These are phyloP conservation scores for Solanum lignicaule DNA, from an alignment of 257 asterid genomes.

Conservation along the genomic window DNA sequence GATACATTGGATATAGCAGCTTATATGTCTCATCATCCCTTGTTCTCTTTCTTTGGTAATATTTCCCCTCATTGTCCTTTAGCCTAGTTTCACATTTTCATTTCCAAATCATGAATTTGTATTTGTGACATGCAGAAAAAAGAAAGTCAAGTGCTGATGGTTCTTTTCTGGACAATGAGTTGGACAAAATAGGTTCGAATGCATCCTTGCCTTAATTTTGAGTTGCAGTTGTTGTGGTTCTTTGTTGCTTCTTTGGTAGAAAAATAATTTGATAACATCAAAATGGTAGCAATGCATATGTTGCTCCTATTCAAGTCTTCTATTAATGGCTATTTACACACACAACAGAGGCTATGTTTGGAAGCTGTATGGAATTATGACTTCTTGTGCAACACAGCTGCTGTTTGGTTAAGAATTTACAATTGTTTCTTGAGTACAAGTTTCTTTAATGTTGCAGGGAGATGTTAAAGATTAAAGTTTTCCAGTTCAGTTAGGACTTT, in stretches of 20 bases:
- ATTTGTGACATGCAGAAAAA: neutral
- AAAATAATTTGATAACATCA: neutral
- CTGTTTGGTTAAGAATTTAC: neutral
- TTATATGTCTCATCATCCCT: conserved; percentile 7
- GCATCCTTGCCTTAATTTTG: neutral
- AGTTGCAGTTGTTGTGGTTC: neutral
- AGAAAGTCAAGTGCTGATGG: conserved; percentile 5
- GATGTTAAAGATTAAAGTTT: neutral
- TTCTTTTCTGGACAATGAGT: neutral
- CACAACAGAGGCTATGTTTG: neutral
- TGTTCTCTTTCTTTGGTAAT: conserved; percentile 9
- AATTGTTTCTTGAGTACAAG: neutral
- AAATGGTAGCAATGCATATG: neutral
- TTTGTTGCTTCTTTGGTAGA: neutral
- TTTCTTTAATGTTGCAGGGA: neutral
- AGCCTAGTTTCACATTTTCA: neutral
- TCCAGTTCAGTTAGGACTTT: neutral
- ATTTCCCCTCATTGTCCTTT: neutral
- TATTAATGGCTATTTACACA: neutral
- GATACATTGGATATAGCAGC: neutral
- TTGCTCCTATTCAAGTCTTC: neutral
- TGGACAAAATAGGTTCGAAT: neutral
- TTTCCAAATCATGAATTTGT: neutral
- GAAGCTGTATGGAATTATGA: neutral
- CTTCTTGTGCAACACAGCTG: neutral